Base-by-base conservation (phyloP, 176 grass and related monocot species). In the Luzula sylvatica region DNA sequence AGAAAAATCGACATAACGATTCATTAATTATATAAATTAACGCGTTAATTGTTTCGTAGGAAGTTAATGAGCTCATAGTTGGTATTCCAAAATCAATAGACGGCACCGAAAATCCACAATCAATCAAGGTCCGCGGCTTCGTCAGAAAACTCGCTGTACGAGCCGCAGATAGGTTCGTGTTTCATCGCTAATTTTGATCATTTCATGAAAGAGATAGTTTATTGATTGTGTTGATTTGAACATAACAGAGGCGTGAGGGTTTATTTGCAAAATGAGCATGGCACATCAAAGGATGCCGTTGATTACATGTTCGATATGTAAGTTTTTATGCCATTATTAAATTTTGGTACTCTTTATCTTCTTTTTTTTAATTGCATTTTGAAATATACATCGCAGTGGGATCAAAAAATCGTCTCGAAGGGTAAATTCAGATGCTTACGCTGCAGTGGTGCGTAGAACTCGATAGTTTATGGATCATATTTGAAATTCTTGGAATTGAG, bases 401-500 rank as follows among this genome's bases (percentile, higher is more conserved):
- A 41, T 95, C n/a, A 95, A 78, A 67, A 75, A 32, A 49, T 79
- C 77, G 50, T 35, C 73, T 7, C 65, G 89, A 26, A 71, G 57
- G 53, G 44, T 45, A 53, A 76, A 95, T 67, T 85, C 77, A 3
- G 89, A 95, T 46, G 80, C 80, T 13, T 88, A 95, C 68, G 72
- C 89, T 56, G 89, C 80, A n/a, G 52, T 78, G 69, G 89, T 95
- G 73, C n/a, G n/a, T n/a, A n/a, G n/a, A n/a, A n/a, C n/a, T n/a
- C n/a, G n/a, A n/a, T n/a, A n/a, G n/a, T n/a, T n/a, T n/a, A n/a
- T n/a, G n/a, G n/a, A n/a, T n/a, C n/a, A n/a, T n/a, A n/a, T n/a
- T n/a, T n/a, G n/a, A n/a, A n/a, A n/a, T n/a, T n/a, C n/a, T n/a
- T n/a, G n/a, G n/a, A n/a, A n/a, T n/a, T n/a, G n/a, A n/a, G n/a